Conservation (phyloP, 768 basidiomycete genomes). For the Clathrus columnatus region DNA sequence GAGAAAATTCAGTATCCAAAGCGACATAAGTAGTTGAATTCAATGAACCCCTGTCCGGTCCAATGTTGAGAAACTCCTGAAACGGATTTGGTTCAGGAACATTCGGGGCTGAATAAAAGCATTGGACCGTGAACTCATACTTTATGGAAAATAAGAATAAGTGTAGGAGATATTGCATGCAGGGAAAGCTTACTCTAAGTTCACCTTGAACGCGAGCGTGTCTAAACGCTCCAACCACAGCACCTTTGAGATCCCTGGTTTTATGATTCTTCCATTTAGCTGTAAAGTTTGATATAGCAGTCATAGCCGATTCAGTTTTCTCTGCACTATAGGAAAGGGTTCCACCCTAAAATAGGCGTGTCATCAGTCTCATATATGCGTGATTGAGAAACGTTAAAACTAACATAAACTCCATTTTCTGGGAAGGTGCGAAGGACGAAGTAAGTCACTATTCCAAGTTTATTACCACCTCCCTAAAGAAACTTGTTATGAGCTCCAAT, state of each 20-base stretch:
- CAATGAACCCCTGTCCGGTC: no score
- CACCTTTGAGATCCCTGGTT: not conserved
- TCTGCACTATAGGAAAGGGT: not conserved
- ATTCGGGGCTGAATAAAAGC: no score
- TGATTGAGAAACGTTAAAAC: not conserved
- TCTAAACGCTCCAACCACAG: not conserved
- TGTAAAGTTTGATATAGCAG: not conserved
- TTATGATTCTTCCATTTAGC: not conserved
- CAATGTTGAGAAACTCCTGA: no score
- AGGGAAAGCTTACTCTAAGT: not conserved
- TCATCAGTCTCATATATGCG: not conserved
- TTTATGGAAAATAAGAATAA: no score
- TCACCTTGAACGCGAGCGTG: not conserved
- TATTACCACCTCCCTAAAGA: no score
- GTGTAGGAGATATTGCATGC: not conserved
- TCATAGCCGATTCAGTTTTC: not conserved
- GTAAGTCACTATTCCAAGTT: conserved; percentile 21
- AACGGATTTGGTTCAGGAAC: no score
- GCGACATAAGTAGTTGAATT: no score
- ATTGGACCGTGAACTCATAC: no score
- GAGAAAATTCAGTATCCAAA: no score
- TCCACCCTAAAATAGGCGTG: not conserved
- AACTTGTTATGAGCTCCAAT: conserved; percentile 13
- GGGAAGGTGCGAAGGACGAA: conserved; percentile 18
- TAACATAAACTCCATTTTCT: conserved; percentile 3